Base-by-base conservation (phyloP, 345 rosid genomes). In the Psidium friedrichsthalianum region DNA sequence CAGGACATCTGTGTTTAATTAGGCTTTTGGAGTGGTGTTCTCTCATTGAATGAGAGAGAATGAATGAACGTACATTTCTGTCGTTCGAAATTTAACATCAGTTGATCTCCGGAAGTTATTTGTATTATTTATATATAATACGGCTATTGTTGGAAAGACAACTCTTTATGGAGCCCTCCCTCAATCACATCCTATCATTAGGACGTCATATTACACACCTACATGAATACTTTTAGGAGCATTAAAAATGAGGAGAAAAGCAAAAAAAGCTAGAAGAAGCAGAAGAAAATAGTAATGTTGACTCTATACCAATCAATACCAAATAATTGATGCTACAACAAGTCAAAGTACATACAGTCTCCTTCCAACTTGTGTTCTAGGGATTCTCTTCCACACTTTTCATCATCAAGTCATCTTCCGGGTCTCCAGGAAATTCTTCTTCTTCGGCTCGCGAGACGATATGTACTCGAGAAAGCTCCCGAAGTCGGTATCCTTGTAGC, bases 361-460 rank as follows among this genome's bases (percentile, higher is more conserved):
- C 76, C 11, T 29, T 16, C 40, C 24, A 64, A 64, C 24, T 64
- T 64, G 76, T 16, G 20, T 8, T 3, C 76, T 64, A 32, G 76
- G 76, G 44, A 64, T 32, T 80, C 83, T 81, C 52, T 81, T 81
- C 55, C 51, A 25, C 7, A 47, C 32, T 81, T 81, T 81, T 0
- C 55, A 81, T 3, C 21, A 27, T 25, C 52, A 69, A 29, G 83
- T 36, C 61, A 92, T 55, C 88, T 94, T 96, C 85, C 96, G 93
- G 15, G 98, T 91, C 86, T 95, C 95, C 84, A 96, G 89, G 86
- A 95, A 96, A 85, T 91, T 91, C 86, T 96, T 96, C 89, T 90
- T 91, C 91, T 94, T 94, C 74, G 94, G 95, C 86, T 96, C 98
- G 12, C 92, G 44, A 57, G 96, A 91, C 0, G 96, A 88, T 29